These are phyloP conservation scores for Leccinum variicolor DNA, from an alignment of 768 basidiomycete genomes.

Conservation along the genomic window DNA sequence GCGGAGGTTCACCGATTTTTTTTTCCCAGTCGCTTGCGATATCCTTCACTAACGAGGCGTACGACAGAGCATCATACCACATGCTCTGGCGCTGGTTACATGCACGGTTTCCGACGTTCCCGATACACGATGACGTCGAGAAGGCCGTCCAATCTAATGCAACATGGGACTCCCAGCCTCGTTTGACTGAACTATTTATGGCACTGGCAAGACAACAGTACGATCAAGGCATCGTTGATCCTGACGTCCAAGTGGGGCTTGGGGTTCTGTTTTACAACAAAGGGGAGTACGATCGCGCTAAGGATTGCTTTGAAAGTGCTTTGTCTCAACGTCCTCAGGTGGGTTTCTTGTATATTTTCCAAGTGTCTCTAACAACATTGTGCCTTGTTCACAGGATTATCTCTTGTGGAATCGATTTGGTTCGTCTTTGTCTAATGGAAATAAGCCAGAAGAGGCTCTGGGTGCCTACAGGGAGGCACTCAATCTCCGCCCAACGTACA, in stretches of 20 bases:
- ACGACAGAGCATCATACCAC: conserved; percentile 80
- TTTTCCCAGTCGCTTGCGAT: conserved; percentile 80
- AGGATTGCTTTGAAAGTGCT: conserved; percentile 93
- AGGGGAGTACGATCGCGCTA: conserved; percentile 80
- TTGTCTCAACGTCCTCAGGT: conserved; percentile 74
- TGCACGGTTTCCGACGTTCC: conserved; percentile 57
- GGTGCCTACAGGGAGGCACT: conserved; percentile 90
- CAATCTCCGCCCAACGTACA: conserved; percentile 89
- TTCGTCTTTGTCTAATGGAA: conserved; percentile 91
- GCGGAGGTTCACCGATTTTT: conserved; percentile 9
- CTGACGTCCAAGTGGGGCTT: conserved; percentile 90
- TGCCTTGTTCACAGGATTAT: conserved; percentile 60
- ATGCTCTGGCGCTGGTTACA: conserved; percentile 85
- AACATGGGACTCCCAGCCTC: conserved; percentile 79
- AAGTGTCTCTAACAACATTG: neutral
- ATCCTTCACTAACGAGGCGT: conserved; percentile 92
- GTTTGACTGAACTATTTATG: conserved; percentile 82
- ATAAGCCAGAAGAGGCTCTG: conserved; percentile 89
- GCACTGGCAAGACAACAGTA: conserved; percentile 82
- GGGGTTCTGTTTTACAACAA: conserved; percentile 93
- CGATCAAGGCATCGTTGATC: conserved; percentile 63
- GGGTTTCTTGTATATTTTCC: conserved; percentile 13
- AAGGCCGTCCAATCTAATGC: conserved; percentile 52
- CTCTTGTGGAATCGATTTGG: conserved; percentile 95
- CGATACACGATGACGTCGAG: conserved; percentile 53